These are phyloP conservation scores for Psidium friedrichsthalianum DNA, from an alignment of 345 rosid species.

Conservation along the genomic window DNA sequence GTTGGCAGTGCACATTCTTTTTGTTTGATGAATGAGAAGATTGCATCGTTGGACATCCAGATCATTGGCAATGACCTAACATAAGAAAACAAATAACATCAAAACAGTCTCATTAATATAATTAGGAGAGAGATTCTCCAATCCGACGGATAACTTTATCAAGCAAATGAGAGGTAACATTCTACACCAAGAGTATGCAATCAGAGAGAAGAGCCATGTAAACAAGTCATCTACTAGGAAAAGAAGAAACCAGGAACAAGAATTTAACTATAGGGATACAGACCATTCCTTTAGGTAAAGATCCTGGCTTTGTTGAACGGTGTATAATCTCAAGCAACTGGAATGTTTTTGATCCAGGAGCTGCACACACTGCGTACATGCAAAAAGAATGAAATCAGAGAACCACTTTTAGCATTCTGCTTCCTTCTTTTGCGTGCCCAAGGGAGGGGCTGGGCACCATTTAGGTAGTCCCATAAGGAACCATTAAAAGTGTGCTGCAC, in stretches of 20 bases:
- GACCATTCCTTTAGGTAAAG: conserved; percentile 78
- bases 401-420: not conserved
- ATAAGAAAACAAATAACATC: not conserved
- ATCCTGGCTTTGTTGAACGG: conserved; percentile 50
- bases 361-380: conserved; percentile 74
- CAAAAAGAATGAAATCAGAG: conserved; percentile 1
- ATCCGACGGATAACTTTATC: not conserved
- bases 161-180: not conserved
- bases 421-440: not conserved
- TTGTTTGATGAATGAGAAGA: conserved; percentile 97
- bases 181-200: not conserved
- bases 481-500: not conserved
- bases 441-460: not conserved
- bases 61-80: conserved; percentile 87
- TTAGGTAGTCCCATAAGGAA: not conserved
- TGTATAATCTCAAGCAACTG: conserved; percentile 86
- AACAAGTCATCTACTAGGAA: not conserved
- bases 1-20: conserved; percentile 95
- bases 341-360: conserved; percentile 97
- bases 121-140: not conserved
- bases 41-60: conserved; percentile 93
- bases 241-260: not conserved
- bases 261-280: not conserved
- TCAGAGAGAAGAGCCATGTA: not conserved
- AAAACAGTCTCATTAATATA: not conserved